These are phyloP conservation scores for Colletotrichum agaves DNA, from an alignment of 2,329 filamentous ascomycete genomes.

Conservation along the genomic window DNA sequence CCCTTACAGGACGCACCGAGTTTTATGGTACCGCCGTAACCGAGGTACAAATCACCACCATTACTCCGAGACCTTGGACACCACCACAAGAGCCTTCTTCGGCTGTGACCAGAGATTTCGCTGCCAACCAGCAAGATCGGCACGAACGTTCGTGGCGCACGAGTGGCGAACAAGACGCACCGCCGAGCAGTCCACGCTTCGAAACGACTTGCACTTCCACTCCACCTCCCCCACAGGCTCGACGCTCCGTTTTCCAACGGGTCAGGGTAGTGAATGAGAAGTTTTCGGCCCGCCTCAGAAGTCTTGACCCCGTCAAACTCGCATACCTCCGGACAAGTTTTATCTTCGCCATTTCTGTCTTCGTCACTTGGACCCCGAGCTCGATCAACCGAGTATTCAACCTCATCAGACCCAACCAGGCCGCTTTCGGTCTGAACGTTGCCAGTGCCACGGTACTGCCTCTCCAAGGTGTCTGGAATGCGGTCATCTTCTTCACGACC, in stretches of 20 bases:
- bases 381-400: slow-evolving; percentile 80
- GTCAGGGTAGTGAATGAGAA: slow-evolving; percentile 40
- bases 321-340: slow-evolving; percentile 71
- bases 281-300: slow-evolving; percentile 48
- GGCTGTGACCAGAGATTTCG: slow-evolving; percentile 3
- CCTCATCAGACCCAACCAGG: slow-evolving; percentile 63
- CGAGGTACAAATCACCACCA: slow-evolving; percentile 59
- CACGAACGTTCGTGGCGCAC: slow-evolving; percentile 30
- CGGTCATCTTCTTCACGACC: slow-evolving; percentile 78
- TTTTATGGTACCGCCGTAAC: slow-evolving; percentile 63
- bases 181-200: slow-evolving; percentile 36
- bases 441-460: slow-evolving; percentile 78
- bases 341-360: slow-evolving; percentile 68
- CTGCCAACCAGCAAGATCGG: slow-evolving; percentile 19
- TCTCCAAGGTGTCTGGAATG: slow-evolving; percentile 84
- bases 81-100: slow-evolving; percentile 35
- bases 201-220: slow-evolving; percentile 43
- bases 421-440: slow-evolving; percentile 74
- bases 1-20: slow-evolving; percentile 44
- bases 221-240: slow-evolving; percentile 23
- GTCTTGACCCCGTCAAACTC: slow-evolving; percentile 67
- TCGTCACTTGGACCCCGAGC: slow-evolving; percentile 73
- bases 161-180: slow-evolving; percentile 23
- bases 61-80: slow-evolving; percentile 29
- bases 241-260: slow-evolving; percentile 34